A percentile compares a stretch with the other conserved stretches of the same genome.
Evolutionary conservation across 768 basidiomycete species (phyloP).

Genomic region (Suillus variegatus): DNA sequence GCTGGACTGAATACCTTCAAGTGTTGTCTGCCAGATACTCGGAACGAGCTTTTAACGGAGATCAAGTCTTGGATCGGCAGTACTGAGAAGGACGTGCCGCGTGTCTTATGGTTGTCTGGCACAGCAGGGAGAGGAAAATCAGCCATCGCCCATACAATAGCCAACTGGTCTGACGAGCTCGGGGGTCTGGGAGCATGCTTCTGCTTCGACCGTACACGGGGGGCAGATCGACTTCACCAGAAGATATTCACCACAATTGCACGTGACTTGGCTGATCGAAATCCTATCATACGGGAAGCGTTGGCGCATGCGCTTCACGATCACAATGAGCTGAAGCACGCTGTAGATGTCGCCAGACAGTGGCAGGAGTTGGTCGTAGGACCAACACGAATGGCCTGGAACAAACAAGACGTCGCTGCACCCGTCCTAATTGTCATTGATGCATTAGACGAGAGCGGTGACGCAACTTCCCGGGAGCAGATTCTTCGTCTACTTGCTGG

Average conservation of each 20-base stretch:
- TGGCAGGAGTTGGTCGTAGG: background rate
- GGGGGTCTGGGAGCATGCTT: constrained; percentile 8
- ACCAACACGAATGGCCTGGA: background rate
- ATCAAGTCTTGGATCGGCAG: constrained; percentile 17
- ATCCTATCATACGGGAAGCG: background rate
- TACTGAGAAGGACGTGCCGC: background rate
- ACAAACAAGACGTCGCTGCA: background rate
- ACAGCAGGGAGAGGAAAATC: constrained; percentile 20
- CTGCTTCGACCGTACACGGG: constrained; percentile 14
- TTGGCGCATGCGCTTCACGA: background rate
- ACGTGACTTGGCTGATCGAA: background rate
- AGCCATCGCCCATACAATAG: constrained; percentile 18
- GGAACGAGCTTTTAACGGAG: constrained; percentile 10
- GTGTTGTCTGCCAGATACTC: background rate
- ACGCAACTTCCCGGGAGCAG: background rate
- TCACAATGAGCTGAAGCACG: background rate
- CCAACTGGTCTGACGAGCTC: constrained; percentile 10
- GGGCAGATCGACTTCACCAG: background rate
- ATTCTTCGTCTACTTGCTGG: background rate
- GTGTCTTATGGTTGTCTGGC: constrained; percentile 16
- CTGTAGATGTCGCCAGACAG: background rate
- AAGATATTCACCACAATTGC: background rate
- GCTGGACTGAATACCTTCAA: background rate
- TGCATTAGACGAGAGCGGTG: background rate
- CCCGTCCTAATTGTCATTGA: background rate